A percentile compares a stretch with the other conserved stretches of the same genome.
Conservation (phyloP, 2,329 filamentous ascomycete genomes). For the Pestalotiopsis sp. region DNA sequence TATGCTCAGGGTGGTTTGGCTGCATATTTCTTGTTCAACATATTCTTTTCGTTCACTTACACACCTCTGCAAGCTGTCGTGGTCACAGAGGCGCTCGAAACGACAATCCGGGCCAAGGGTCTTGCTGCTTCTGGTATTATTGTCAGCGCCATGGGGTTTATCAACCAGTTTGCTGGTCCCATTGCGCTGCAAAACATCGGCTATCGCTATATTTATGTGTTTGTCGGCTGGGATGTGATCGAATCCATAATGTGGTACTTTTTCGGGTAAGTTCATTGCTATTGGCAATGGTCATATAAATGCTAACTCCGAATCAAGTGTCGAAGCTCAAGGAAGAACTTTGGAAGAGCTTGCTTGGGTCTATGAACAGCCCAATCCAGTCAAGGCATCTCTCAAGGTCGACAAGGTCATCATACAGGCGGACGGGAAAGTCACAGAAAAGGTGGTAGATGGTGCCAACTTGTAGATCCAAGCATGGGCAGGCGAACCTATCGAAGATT, state of each 20-base stretch:
- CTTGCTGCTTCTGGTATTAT: constrained; percentile 47
- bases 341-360: constrained; percentile 54
- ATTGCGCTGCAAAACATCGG: constrained; percentile 47
- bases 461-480: not conserved
- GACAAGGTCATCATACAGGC: constrained; percentile 52
- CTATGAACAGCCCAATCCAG: constrained; percentile 50
- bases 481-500: too few relatives aligned
- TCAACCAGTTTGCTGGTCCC: constrained; percentile 50
- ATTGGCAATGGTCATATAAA: not conserved
- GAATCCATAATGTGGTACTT: constrained; percentile 46
- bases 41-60: constrained; percentile 52
- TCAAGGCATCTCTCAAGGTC: constrained; percentile 50
- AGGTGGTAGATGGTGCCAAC: constrained; percentile 33
- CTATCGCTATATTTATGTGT: constrained; percentile 48
- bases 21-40: constrained; percentile 52
- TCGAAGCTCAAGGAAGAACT: constrained; percentile 52
- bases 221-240: constrained; percentile 50
- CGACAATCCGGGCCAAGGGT: constrained; percentile 50
- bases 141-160: constrained; percentile 47
- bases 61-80: constrained; percentile 52
- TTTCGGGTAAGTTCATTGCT: constrained; percentile 40
- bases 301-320: constrained; percentile 32
- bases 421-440: constrained; percentile 49
- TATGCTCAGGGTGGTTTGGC: constrained; percentile 47
- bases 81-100: constrained; percentile 50